Percentiles rank a stretch among this genome's conserved stretches.
These are phyloP conservation scores for Hygrocybe punicea DNA, from an alignment of 768 basidiomycete genomes.

Conservation along the genomic window DNA sequence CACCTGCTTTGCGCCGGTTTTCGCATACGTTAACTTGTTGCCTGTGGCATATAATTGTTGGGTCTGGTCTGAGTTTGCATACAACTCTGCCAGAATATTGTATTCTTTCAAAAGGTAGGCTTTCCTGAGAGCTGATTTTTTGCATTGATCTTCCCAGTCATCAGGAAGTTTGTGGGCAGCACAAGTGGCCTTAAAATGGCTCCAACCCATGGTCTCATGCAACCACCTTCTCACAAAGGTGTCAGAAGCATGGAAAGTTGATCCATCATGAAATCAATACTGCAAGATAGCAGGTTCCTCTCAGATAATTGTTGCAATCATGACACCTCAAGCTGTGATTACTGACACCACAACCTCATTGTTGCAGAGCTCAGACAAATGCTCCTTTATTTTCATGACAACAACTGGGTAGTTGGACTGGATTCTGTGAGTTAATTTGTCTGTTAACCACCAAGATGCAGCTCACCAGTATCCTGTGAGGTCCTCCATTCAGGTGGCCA, in stretches of 20 bases:
- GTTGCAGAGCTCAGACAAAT: conserved; percentile 12
- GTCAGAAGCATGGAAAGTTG: conserved; percentile 21
- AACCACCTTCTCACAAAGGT: conserved; percentile 25
- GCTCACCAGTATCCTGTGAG: conserved; percentile 10
- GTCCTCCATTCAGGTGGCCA: conserved; percentile 13
- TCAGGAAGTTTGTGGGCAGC: conserved; percentile 23
- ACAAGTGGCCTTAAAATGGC: conserved; percentile 16
- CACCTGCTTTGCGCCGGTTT: conserved; percentile 17
- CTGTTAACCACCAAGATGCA: background rate
- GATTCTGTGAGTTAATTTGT: background rate
- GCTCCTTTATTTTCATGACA: conserved; percentile 14
- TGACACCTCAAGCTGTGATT: conserved; percentile 20
- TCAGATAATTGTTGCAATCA: conserved; percentile 17
- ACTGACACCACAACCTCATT: conserved; percentile 18
- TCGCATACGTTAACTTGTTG: conserved; percentile 25
- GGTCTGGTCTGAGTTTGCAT: conserved; percentile 38
- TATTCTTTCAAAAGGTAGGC: conserved; percentile 29
- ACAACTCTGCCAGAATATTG: conserved; percentile 26
- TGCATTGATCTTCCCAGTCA: conserved; percentile 16
- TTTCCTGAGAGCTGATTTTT: conserved; percentile 16
- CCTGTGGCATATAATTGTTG: conserved; percentile 29
- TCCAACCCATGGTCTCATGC: conserved; percentile 12
- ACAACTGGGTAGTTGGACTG: conserved; percentile 5
- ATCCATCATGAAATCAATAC: conserved; percentile 9
- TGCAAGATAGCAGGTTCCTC: conserved; percentile 10